phyloP scores from a whole-genome alignment of 2,329 filamentous ascomycete species.

The Colletotrichum viniferum region DNA sequence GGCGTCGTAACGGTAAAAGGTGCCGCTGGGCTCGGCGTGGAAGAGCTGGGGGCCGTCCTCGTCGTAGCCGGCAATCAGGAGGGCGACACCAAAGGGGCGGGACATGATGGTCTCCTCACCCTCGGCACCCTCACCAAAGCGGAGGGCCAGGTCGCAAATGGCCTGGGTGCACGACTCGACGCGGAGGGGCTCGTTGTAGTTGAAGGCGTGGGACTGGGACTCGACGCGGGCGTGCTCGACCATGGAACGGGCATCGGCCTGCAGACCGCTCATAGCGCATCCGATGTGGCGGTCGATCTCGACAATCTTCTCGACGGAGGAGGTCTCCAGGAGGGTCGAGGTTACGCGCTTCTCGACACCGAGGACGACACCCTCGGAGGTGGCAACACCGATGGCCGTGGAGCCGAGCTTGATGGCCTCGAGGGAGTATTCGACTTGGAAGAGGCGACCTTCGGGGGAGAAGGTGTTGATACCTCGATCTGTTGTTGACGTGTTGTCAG shows the following conservation, averaged over 20 bases:
- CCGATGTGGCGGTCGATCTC: slow-evolving; percentile 99
- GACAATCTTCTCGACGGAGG: slow-evolving; percentile 98
- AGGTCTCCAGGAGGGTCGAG: slow-evolving; percentile 94
- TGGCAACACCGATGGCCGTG: slow-evolving; percentile 97
- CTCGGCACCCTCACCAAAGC: slow-evolving; percentile 96
- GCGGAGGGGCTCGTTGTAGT: slow-evolving; percentile 93
- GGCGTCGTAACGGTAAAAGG: slow-evolving; percentile 98
- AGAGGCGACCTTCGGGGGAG: slow-evolving; percentile 98
- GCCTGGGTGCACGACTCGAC: slow-evolving; percentile 99
- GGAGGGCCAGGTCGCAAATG: slow-evolving; percentile 94
- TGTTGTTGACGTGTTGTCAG: slow-evolving; percentile 23
- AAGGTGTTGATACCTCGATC: slow-evolving; percentile 69
- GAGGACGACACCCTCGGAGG: slow-evolving; percentile 91
- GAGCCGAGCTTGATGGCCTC: slow-evolving; percentile 99
- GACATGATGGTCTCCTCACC: slow-evolving; percentile 99
- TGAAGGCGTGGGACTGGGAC: slow-evolving; percentile 95
- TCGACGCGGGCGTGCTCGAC: slow-evolving; percentile 98
- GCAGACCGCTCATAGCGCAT: slow-evolving; percentile 97
- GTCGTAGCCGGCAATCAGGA: slow-evolving; percentile 96
- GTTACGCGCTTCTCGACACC: slow-evolving; percentile 99
- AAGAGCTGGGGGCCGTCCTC: slow-evolving; percentile 97
- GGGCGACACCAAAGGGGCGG: slow-evolving; percentile 92
- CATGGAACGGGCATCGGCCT: slow-evolving; percentile 97
- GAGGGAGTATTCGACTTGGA: slow-evolving; percentile 99
- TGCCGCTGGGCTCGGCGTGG: slow-evolving; percentile 96